Base-by-base conservation (phyloP, 2,329 filamentous ascomycete genomes). In the Didymellaceae sp. region DNA sequence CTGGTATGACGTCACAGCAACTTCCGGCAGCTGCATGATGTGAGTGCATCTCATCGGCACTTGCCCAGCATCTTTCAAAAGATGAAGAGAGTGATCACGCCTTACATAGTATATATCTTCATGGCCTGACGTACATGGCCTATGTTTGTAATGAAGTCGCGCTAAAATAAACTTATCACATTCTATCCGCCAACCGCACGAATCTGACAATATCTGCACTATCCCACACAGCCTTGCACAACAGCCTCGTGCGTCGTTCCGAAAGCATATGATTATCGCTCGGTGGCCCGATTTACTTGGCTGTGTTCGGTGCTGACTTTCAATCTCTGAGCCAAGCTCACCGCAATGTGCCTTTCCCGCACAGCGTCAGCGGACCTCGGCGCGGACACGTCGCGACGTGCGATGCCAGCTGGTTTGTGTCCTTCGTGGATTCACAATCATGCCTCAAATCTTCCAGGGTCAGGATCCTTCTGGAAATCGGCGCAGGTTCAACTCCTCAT, bases 301-400 rank as follows among this genome's bases (percentile, higher is more conserved):
- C 18, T 35, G 24, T 24, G n/a, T n/a, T n/a, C 17, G 13, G 21
- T 16, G 14, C 6, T 17, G 11, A 8, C 6, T 22, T 39, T 17
- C 17, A 25, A 8, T 26, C 7, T 17, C 20, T 9, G n/a, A 31
- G 25, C 37, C 31, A 24, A 40, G 37, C 42, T 52, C 38, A 45
- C 37, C 38, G 30, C n/a, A n/a, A n/a, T n/a, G n/a, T 25, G 21
- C 20, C 11, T 17, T 16, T 31, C 24, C 13, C 30, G 6, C 11
- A 32, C 42, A 28, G 30, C n/a, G 45, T 51, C 47, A 51, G 41
- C 40, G 24, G 35, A 30, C 20, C 31, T 45, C 24, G 31, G 48
- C 26, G 20, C 30, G 18, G 9, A 47, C 10, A n/a, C 34, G 18
- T 34, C 30, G 34, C 30, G 30, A 37, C 20, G 17, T 30, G 31